Conservation (phyloP, 805 yeast species). For the Starmera quercuum region DNA sequence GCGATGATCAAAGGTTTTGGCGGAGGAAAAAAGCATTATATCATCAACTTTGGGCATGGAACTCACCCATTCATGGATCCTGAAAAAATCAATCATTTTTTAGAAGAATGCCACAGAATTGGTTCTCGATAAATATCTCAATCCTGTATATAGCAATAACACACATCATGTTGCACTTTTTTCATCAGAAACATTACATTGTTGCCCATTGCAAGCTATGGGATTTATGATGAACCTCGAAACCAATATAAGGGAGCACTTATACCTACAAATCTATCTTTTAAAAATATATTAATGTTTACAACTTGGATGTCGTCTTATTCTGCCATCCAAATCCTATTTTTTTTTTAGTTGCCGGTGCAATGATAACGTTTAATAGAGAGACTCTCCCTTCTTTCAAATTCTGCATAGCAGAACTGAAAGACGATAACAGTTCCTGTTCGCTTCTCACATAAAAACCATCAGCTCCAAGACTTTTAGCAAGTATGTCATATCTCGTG, state of each 20-base stretch:
- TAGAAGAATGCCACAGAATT: constrained; percentile 79
- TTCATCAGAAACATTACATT: too few relatives aligned
- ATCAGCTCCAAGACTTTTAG: constrained; percentile 45
- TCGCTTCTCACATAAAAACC: constrained; percentile 41
- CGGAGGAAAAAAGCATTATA: constrained; percentile 88
- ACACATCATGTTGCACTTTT: too few relatives aligned
- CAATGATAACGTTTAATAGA: constrained; percentile 55
- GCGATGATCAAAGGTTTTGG: constrained; percentile 87
- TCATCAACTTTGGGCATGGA: constrained; percentile 95
- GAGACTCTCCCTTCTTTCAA: constrained; percentile 27
- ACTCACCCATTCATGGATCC: constrained; percentile 98
- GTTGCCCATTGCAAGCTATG: too few relatives aligned
- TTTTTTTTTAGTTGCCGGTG: constrained; percentile 46
- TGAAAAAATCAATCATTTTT: constrained; percentile 75
- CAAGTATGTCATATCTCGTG: constrained; percentile 51
- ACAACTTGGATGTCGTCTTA: constrained; percentile 23
- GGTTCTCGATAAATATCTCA: constrained; percentile 44
- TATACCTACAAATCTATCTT: too few relatives aligned
- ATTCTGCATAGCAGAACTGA: constrained; percentile 29
- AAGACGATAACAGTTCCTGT: constrained; percentile 27
- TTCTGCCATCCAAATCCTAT: constrained; percentile 66
- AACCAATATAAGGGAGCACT: too few relatives aligned
- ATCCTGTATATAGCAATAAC: too few relatives aligned
- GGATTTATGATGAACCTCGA: too few relatives aligned
- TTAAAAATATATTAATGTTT: not conserved